Evolutionary conservation across 148 eudicot species (phyloP).

Genomic region (Vaccinium myrtillus): DNA sequence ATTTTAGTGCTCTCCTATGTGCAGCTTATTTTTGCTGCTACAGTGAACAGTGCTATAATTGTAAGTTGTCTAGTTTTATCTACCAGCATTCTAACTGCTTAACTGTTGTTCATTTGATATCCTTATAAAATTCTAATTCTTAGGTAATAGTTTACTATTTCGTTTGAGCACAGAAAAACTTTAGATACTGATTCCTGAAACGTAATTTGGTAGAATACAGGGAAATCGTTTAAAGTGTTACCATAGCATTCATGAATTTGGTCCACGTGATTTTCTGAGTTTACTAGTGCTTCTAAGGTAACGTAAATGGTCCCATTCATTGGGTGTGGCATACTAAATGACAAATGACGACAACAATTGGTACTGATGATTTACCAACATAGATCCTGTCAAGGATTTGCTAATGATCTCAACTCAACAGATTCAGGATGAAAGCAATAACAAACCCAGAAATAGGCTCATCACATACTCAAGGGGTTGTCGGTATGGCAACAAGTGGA

Average conservation of each 20-base stretch:
- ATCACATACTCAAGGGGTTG: background rate
- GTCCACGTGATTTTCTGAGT: background rate
- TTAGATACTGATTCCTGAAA: background rate
- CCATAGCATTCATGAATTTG: background rate
- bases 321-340: background rate
- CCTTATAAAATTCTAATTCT: background rate
- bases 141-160: background rate
- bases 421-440: background rate
- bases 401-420: background rate
- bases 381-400: background rate
- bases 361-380: background rate
- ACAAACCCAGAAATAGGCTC: conserved; percentile 2
- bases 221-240: background rate
- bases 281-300: background rate
- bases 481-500: conserved; percentile 17
- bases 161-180: background rate
- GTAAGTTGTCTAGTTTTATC: background rate
- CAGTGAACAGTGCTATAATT: background rate
- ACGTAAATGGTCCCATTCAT: background rate
- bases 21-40: background rate
- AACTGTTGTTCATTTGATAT: background rate
- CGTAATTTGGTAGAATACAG: background rate
- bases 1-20: background rate
- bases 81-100: background rate
- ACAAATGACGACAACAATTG: background rate